Base-by-base conservation (phyloP, 345 rosid species). In the Zanthoxylum bungeanum region DNA sequence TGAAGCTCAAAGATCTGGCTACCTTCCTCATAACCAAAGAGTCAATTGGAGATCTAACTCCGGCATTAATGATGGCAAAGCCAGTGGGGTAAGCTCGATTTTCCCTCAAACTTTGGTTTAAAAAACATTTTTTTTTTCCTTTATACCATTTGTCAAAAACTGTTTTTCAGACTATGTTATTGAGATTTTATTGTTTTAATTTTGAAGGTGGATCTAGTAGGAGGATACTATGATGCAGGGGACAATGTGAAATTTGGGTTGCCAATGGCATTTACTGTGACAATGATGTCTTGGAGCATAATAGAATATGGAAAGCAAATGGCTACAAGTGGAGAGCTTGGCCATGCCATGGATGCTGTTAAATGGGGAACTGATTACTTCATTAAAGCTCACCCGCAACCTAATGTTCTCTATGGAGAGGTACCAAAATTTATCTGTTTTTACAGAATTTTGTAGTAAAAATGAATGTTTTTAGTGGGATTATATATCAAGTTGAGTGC, bases 161-260 rank as follows among this genome's bases (percentile, higher is more conserved):
- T n/a, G n/a, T n/a, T n/a, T n/a, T n/a, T n/a, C n/a, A n/a, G n/a
- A n/a, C n/a, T n/a, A 31, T 4, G 28, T 2, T 8, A 58, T 64
- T 24, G 34, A 60, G 11, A 52, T 51, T 30, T 66, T 19, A 65
- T 3, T 3, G 25, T 44, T 16, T 19, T 24, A 50, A 7, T 64
- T 33, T 37, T 2, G 28, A 79, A 96, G 98, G 96, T 89, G 86
- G 94, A 96, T 89, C 88, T 96, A 30, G 94, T 89, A 0, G 99
- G 99, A 70, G 99, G 99, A 40, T 96, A 96, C 81, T 91, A 96
- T 64, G 99, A 96, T 75, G 99, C 99, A 42, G 99, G 99, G 75
- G 99, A 95, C 83, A 95, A 95, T 79, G 99, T 95, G 78, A 95
- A 95, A 86, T 95, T 95, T 69, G 99, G 99, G 1, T 82, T 95